Evolutionary conservation across 768 basidiomycete species (phyloP), one percentile per base, ranked within the genome.

Genomic region (Artomyces pyxidatus): DNA sequence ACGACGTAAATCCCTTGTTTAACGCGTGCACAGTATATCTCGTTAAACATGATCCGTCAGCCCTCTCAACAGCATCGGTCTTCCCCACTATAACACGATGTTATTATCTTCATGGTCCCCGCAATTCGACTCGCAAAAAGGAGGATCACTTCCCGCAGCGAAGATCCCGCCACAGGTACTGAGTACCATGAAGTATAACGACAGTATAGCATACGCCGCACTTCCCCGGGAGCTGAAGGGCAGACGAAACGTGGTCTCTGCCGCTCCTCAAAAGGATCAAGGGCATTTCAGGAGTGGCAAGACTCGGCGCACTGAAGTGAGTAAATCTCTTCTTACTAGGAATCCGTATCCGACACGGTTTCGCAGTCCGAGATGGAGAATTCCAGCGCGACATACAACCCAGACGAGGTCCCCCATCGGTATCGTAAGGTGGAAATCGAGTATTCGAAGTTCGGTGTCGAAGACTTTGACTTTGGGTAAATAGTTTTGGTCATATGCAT

Each of bases 401-500:
- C 71, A 25, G 80, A 76, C 30, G 75, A 80, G 25, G 77, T 92
- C 42, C 90, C 94, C 1, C 78, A 76, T 48, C 76, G 82, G 52
- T 99, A 96, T 64, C 82, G 88, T 50, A 85, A 84, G 59, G 93
- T 96, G 14, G 94, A 97, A 67, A 99, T 99, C 59, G 91, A 94
- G 65, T 99, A 99, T 63, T 94, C 90, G 32, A 95, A 94, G 60
- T 99, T 99, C 59, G 95, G 95, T 4, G 90, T 98, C 16, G 95
- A 97, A 62, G 95, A 99, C 65, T 99, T 99, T 60, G 96, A 99
- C 66, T 99, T 99, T 60, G 95, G 78, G 93, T 91, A 62, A 48
- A 63, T 11, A 0, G 12, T 16, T 28, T 35, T 8, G 25, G 17
- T 10, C 22, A 27, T 40, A 25, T 38, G 12, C 1, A 19, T 37